Base-by-base conservation (phyloP, 768 basidiomycete genomes). In the Podaxis pistillaris region DNA sequence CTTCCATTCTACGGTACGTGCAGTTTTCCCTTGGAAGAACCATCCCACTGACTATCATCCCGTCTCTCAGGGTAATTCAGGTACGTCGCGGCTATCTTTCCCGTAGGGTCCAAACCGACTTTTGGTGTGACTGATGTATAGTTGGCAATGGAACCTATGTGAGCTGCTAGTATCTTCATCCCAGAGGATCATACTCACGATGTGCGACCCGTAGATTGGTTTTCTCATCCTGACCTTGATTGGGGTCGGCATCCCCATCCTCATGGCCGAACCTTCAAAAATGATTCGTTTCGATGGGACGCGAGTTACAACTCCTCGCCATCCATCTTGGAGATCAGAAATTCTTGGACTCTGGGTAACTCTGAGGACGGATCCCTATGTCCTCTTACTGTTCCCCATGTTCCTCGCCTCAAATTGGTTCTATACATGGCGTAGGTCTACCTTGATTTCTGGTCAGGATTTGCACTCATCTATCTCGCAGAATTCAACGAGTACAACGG, bases 341-440 rank as follows among this genome's bases (percentile, higher is more conserved):
- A 75, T 93, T 53, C 79, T 80, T 63, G 87, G 86, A 12, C 81
- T 94, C 19, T 93, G 83, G 76, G 66, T 88, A 47, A 84, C 88
- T 2, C 78, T 94, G 50, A 80, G 76, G 56, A 86, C 82, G 13
- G 92, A 94, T 69, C 89, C 88, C 0, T 78, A 80, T 75, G 84
- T 94, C 66, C 64, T 92, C 17, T 74, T 91, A 1, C 79, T 93
- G 24, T 91, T 93, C 78, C 92, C 92, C 12, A 89, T 93, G 87
- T 92, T 93, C 75, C 84, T 91, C 60, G 84, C 88, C 8, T 88
- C 86, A 37, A 92, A 92, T 71, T 92, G 89, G 83, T 91, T 92
- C 75, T 91, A 91, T 70, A 87, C 90, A 2, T 92, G 89, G 89
- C 89, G 89, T 90, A 60, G 71, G 86, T 73, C 53, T 19, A 15